A percentile compares a stretch with the other conserved stretches of the same genome.
Evolutionary conservation across 495 filamentous ascomycete species (phyloP).

Genomic region (Physcia stellaris): DNA sequence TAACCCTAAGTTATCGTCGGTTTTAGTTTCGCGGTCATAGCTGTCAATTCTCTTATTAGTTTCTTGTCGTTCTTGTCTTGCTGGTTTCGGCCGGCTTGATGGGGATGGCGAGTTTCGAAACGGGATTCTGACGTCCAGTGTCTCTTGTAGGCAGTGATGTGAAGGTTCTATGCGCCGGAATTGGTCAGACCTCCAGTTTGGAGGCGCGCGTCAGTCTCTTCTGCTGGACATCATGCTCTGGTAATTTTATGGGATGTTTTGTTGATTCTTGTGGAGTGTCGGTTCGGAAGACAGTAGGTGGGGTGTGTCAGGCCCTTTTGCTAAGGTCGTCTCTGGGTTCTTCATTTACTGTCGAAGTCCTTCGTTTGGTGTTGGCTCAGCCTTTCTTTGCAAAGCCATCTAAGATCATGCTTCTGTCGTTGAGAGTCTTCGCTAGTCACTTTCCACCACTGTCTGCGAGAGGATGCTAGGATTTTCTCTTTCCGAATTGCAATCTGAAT

Average conservation of each 20-base stretch:
- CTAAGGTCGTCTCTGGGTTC: slow-evolving; percentile 19
- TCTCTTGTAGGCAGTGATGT: slow-evolving; percentile 16
- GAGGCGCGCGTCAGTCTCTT: slow-evolving; percentile 47
- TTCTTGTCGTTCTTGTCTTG: slow-evolving; percentile 14
- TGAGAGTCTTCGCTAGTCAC: background rate
- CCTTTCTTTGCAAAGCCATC: slow-evolving; percentile 5
- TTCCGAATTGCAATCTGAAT: background rate
- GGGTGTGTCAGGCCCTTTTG: slow-evolving; percentile 21
- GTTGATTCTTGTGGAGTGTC: slow-evolving; percentile 22
- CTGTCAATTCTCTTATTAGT: slow-evolving; percentile 32
- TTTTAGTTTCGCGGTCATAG: slow-evolving; percentile 38
- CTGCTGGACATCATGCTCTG: slow-evolving; percentile 48
- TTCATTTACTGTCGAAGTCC: slow-evolving; percentile 6
- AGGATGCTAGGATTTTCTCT: background rate
- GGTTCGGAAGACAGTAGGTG: slow-evolving; percentile 22
- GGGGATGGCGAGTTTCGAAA: slow-evolving; percentile 22
- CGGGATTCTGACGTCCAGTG: slow-evolving; percentile 30
- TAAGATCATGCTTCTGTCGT: background rate
- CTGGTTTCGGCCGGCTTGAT: slow-evolving; percentile 11
- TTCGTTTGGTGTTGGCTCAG: background rate
- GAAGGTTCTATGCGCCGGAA: slow-evolving; percentile 43
- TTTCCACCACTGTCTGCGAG: slow-evolving; percentile 3
- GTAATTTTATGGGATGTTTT: slow-evolving; percentile 33
- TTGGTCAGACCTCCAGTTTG: slow-evolving; percentile 48
- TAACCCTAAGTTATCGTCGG: slow-evolving; percentile 62